Evolutionary conservation across 495 filamentous ascomycete species (phyloP).

Genomic region (Bryoglossum gracile): DNA sequence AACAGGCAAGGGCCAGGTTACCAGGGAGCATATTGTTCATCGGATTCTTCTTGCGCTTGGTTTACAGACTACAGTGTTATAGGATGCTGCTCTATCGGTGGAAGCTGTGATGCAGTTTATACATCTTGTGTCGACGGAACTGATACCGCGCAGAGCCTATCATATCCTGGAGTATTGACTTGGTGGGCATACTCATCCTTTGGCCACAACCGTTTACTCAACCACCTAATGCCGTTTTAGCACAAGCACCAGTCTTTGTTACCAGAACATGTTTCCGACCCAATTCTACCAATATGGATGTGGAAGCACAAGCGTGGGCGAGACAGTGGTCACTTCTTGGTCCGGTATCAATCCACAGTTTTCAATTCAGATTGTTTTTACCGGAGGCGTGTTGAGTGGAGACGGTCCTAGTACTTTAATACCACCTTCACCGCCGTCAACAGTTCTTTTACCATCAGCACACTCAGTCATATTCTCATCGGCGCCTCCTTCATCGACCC

Average conservation of each 20-base stretch:
- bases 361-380: neutral
- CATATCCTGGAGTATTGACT: neutral
- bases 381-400: neutral
- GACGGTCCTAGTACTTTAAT: neutral
- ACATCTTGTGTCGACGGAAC: neutral
- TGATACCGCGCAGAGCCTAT: neutral
- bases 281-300: neutral
- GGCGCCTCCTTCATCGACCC: neutral
- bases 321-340: neutral
- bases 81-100: neutral
- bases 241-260: neutral
- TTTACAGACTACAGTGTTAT: conserved; percentile 1
- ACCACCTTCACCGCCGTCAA: neutral
- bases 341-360: neutral
- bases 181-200: neutral
- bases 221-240: neutral
- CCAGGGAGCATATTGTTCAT: neutral
- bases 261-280: neutral
- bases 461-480: neutral
- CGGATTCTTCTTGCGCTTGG: neutral
- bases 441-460: neutral
- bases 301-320: neutral
- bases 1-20: neutral
- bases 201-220: neutral
- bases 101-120: neutral